Evolutionary conservation across 495 filamentous ascomycete species (phyloP).

Genomic region (Halenospora varia): DNA sequence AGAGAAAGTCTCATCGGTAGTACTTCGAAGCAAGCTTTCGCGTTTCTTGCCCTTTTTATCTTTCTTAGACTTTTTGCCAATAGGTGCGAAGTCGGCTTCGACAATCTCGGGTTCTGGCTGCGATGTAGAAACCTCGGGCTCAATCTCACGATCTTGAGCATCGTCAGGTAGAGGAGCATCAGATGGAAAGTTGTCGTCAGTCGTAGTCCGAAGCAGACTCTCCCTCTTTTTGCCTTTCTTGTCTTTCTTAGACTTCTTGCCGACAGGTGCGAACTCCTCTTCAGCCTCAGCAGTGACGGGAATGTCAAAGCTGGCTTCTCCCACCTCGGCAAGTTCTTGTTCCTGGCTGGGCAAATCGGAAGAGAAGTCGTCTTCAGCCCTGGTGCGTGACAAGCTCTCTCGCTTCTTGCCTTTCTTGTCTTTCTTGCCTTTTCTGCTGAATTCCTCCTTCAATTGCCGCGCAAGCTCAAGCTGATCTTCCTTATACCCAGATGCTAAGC

Average conservation of each 20-base stretch:
- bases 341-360: not conserved
- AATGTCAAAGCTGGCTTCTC: not conserved
- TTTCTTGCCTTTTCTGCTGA: slow-evolving; percentile 37
- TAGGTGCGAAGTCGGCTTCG: slow-evolving; percentile 22
- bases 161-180: not conserved
- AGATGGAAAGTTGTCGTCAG: not conserved
- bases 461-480: slow-evolving; percentile 26
- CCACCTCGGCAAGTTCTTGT: not conserved
- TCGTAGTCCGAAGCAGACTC: not conserved
- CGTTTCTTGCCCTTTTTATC: slow-evolving; percentile 34
- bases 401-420: slow-evolving; percentile 33
- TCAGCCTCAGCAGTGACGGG: slow-evolving; percentile 25
- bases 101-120: too few relatives aligned
- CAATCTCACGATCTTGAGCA: not conserved
- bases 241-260: slow-evolving; percentile 43
- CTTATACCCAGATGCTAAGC: slow-evolving; percentile 6
- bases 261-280: slow-evolving; percentile 19
- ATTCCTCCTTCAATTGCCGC: slow-evolving; percentile 36
- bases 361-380: slow-evolving; percentile 14
- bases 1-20: not conserved
- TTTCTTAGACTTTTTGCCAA: slow-evolving; percentile 38
- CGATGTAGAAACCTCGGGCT: too few relatives aligned
- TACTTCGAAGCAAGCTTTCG: not conserved
- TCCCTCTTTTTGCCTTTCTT: slow-evolving; percentile 27
- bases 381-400: slow-evolving; percentile 5